A percentile compares a stretch with the other conserved stretches of the same genome.
phyloP scores from a whole-genome alignment of 2,329 filamentous ascomycete species.

The Biscogniauxia sp. region DNA sequence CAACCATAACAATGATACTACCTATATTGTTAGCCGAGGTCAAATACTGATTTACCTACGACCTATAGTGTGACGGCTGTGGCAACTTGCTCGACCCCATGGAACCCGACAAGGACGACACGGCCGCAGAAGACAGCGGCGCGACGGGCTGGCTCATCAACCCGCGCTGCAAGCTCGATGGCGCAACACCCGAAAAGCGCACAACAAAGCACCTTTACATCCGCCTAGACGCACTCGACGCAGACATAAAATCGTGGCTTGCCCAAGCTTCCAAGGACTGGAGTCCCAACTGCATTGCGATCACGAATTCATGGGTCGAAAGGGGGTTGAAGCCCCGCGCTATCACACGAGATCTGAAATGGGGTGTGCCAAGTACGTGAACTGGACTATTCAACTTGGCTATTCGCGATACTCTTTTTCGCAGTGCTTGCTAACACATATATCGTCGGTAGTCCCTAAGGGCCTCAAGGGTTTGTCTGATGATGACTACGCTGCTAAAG shows the following conservation, averaged over 20 bases:
- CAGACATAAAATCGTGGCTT: constrained; percentile 75
- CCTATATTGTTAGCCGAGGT: background rate
- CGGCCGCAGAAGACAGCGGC: constrained; percentile 32
- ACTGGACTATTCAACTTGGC: constrained; percentile 1
- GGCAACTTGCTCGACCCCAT: constrained; percentile 70
- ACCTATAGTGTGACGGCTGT: constrained; percentile 66
- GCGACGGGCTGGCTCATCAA: constrained; percentile 62
- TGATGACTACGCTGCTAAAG: background rate
- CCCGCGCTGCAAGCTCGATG: constrained; percentile 88
- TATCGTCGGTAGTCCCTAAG: constrained; percentile 40
- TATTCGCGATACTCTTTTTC: background rate
- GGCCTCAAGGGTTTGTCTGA: constrained; percentile 57
- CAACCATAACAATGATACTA: too few relatives aligned
- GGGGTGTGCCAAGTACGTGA: constrained; percentile 60
- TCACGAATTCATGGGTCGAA: constrained; percentile 77
- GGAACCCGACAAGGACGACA: constrained; percentile 46
- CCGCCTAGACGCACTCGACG: constrained; percentile 79
- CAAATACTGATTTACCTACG: background rate
- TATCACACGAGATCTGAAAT: constrained; percentile 90
- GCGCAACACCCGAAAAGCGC: constrained; percentile 72
- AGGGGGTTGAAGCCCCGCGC: constrained; percentile 82
- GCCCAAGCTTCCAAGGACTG: constrained; percentile 71
- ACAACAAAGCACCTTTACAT: constrained; percentile 91
- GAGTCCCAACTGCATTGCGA: constrained; percentile 71
- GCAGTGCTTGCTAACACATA: constrained; percentile 8